Evolutionary conservation across 2,329 filamentous ascomycete genomes (phyloP), one percentile per base, ranked within the genome.

Genomic region (Trichoderma atroviride): DNA sequence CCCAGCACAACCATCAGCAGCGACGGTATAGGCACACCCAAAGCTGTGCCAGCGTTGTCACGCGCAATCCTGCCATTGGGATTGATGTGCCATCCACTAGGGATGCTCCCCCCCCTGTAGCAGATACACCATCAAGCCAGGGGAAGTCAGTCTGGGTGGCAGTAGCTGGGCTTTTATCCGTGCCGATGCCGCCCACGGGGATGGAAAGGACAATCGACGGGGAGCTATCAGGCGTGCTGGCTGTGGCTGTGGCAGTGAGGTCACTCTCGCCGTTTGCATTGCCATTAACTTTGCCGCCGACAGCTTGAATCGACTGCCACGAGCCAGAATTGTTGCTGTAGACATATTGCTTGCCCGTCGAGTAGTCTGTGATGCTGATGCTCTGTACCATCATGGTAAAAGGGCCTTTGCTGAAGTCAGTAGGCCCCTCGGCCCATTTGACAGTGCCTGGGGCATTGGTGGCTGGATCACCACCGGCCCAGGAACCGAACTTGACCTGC

Each of bases 401-500:
- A 0, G 96, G 96, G 0, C 92, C 95, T 72, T 90, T 77, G 69
- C 86, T 85, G 82, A 96, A 99, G 81, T 97, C 89, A 60, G 93
- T 97, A 60, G 88, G 86, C 16, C 96, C 96, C 68, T 91, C 88
- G 69, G 96, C 92, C 96, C 96, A 99, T 73, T 89, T 84, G 75
- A 98, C 93, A 19, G 95, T 98, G 69, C 96, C 96, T 16, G 85
- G 79, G 0, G 89, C 77, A 79, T 98, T 97, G 72, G 72, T 72
- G 74, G 84, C 85, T 0, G 93, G 81, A 79, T 98, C 96, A 74
- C 96, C 96, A 76, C 94, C 96, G 65, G 93, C 90, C 96, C 96
- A 99, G 69, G 91, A 84, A 71, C 96, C 96, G 75, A 98, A 89
- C 81, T 95, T 96, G 81, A 98, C 83, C 81, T 94, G 91, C 93